A percentile compares a stretch with the other conserved stretches of the same genome.
These are phyloP conservation scores for Teratosphaeria epicoccoides DNA, from an alignment of 2,329 filamentous ascomycete species.

Conservation along the genomic window DNA sequence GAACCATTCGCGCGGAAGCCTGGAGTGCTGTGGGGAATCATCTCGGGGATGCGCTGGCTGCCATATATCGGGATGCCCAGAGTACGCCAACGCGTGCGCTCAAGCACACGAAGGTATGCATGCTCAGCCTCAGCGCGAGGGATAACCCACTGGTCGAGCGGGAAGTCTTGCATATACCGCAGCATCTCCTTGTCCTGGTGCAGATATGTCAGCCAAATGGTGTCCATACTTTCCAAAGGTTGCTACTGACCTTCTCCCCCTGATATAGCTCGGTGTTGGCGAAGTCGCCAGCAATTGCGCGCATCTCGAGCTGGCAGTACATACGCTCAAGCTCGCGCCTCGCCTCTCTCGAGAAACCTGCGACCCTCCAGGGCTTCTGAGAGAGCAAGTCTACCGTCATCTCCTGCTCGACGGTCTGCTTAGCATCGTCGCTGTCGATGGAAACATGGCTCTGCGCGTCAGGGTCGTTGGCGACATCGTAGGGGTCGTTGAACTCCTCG, in stretches of 20 bases:
- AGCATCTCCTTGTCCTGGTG: conserved; percentile 16
- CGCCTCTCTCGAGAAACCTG: conserved; percentile 7
- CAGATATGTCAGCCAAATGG: conserved; percentile 9
- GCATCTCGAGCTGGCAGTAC: conserved; percentile 13
- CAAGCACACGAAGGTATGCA: conserved; percentile 14
- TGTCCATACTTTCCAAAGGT: conserved; percentile 2
- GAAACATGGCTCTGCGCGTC: conserved; percentile 1
- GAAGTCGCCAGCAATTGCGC: conserved; percentile 15
- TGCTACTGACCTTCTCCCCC: conserved; percentile 10
- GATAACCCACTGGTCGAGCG: conserved; percentile 20
- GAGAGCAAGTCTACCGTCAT: background rate
- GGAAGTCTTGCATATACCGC: conserved; percentile 19
- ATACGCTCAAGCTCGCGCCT: conserved; percentile 16
- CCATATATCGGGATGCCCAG: conserved; percentile 19
- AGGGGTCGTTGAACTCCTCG: background rate
- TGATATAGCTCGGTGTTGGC: conserved; percentile 21
- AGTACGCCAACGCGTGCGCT: conserved; percentile 17
- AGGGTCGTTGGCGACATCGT: background rate
- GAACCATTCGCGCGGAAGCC: background rate
- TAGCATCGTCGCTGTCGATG: background rate
- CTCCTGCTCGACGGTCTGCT: background rate
- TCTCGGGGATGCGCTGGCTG: conserved; percentile 4
- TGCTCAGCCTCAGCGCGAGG: conserved; percentile 11
- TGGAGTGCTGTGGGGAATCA: conserved; percentile 1
- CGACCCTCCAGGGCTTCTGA: conserved; percentile 12